These are phyloP conservation scores for Starmerella cellae DNA, from an alignment of 805 yeast species.

Conservation along the genomic window DNA sequence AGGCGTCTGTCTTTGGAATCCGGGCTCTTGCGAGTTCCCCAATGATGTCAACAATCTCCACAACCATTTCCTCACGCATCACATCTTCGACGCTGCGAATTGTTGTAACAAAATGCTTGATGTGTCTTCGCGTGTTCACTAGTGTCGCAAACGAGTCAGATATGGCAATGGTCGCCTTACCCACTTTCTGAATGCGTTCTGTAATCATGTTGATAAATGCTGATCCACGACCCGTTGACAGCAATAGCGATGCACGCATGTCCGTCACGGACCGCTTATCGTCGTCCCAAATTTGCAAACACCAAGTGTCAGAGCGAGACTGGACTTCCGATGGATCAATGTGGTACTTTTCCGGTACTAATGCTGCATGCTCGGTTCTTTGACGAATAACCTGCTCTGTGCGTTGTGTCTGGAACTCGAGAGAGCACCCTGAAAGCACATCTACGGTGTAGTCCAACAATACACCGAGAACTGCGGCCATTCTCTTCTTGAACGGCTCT, in stretches of 20 bases:
- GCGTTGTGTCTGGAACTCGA: conserved; percentile 17
- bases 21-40: conserved; percentile 40
- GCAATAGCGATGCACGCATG: conserved; percentile 50
- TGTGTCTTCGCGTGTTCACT: conserved; percentile 39
- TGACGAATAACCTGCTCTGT: background rate
- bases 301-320: conserved; percentile 28
- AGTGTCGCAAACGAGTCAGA: conserved; percentile 41
- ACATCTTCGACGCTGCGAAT: conserved; percentile 55
- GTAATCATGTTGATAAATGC: conserved; percentile 66
- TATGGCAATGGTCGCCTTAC: conserved; percentile 55
- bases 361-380: conserved; percentile 1
- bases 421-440: conserved; percentile 20
- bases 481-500: conserved; percentile 41
- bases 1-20: conserved; percentile 33
- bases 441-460: conserved; percentile 27
- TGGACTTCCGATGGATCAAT: background rate
- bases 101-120: conserved; percentile 44
- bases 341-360: background rate
- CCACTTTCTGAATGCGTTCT: conserved; percentile 44
- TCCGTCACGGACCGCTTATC: conserved; percentile 64
- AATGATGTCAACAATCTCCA: conserved; percentile 57
- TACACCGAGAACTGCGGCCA: conserved; percentile 19
- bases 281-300: conserved; percentile 60
- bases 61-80: conserved; percentile 70
- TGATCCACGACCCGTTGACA: conserved; percentile 48